A percentile compares a stretch with the other conserved stretches of the same genome.
Conservation (phyloP, 805 yeast genomes). For the Saitoella complicata region DNA sequence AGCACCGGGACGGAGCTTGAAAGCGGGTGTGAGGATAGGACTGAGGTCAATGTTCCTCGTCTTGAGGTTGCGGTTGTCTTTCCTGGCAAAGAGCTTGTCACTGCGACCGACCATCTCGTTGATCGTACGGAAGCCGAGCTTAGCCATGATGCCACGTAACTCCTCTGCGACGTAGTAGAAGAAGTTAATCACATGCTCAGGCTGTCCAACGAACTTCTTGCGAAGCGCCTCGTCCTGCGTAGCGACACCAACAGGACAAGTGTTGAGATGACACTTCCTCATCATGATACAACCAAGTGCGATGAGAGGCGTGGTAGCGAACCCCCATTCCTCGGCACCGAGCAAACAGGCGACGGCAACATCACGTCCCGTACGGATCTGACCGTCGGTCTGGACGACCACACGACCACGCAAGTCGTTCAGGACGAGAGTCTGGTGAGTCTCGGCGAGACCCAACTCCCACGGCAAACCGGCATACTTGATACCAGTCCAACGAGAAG, state of each 20-base stretch:
- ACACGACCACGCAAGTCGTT: slow-evolving; percentile 94
- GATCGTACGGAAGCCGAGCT: slow-evolving; percentile 83
- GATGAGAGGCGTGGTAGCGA: slow-evolving; percentile 92
- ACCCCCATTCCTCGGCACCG: slow-evolving; percentile 98
- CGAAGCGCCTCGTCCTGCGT: slow-evolving; percentile 93
- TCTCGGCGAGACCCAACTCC: slow-evolving; percentile 96
- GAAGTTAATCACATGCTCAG: slow-evolving; percentile 95
- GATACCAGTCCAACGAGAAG: slow-evolving; percentile 93
- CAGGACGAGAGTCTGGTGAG: slow-evolving; percentile 91
- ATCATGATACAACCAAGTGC: slow-evolving; percentile 96
- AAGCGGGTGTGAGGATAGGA: slow-evolving; percentile 94
- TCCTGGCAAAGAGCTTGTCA: slow-evolving; percentile 73
- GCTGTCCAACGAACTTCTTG: slow-evolving; percentile 86
- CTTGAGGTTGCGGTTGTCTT: slow-evolving; percentile 72
- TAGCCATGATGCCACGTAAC: slow-evolving; percentile 83
- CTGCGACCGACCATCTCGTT: slow-evolving; percentile 98
- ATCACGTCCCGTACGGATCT: slow-evolving; percentile 91
- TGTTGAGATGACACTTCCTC: slow-evolving; percentile 83
- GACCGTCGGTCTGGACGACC: slow-evolving; percentile 96
- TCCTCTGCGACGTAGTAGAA: slow-evolving; percentile 90
- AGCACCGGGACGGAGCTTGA: slow-evolving; percentile 89
- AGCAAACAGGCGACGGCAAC: slow-evolving; percentile 88
- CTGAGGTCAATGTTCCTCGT: slow-evolving; percentile 80
- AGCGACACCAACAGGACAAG: slow-evolving; percentile 98
- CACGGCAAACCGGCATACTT: slow-evolving; percentile 96